Conservation (phyloP, 2,329 filamentous ascomycete genomes). For the Corynespora cassiicola region DNA sequence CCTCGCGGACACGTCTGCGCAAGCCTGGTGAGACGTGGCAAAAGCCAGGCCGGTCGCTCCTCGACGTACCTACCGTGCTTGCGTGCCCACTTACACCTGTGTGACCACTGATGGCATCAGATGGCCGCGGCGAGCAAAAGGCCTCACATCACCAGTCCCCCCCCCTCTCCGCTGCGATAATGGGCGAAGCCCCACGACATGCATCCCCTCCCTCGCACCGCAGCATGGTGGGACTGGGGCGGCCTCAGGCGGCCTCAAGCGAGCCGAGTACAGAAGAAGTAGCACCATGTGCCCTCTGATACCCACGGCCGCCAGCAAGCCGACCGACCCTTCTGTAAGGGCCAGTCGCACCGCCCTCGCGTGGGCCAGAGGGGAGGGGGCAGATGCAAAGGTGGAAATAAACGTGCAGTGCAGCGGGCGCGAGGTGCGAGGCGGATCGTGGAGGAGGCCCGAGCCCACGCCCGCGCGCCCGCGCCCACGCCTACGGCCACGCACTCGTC, state of each 20-base stretch:
- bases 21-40: slow-evolving; percentile 35
- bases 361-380: slow-evolving; percentile 37
- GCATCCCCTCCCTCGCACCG: slow-evolving; percentile 22
- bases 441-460: slow-evolving; percentile 38
- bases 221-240: slow-evolving; percentile 25
- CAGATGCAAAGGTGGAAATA: slow-evolving; percentile 47
- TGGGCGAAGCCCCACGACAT: slow-evolving; percentile 18
- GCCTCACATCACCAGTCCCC: slow-evolving; percentile 22
- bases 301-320: slow-evolving; percentile 9
- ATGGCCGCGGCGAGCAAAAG: slow-evolving; percentile 17
- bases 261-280: slow-evolving; percentile 33
- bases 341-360: slow-evolving; percentile 39
- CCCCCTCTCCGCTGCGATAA: slow-evolving; percentile 14
- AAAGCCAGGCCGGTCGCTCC: slow-evolving; percentile 15
- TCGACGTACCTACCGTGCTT: too few species aligned
- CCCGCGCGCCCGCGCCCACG: too few species aligned
- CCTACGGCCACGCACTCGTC: too few species aligned
- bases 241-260: slow-evolving; percentile 33
- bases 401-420: slow-evolving; percentile 50
- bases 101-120: slow-evolving; percentile 35
- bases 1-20: too few species aligned
- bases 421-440: slow-evolving; percentile 47
- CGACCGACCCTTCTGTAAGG: slow-evolving; percentile 15
- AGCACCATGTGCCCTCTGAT: slow-evolving; percentile 28
- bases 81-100: slow-evolving; percentile 29